phyloP scores from a whole-genome alignment of 371 early-diverging fungal species.

The Saksenaea oblongispora region DNA sequence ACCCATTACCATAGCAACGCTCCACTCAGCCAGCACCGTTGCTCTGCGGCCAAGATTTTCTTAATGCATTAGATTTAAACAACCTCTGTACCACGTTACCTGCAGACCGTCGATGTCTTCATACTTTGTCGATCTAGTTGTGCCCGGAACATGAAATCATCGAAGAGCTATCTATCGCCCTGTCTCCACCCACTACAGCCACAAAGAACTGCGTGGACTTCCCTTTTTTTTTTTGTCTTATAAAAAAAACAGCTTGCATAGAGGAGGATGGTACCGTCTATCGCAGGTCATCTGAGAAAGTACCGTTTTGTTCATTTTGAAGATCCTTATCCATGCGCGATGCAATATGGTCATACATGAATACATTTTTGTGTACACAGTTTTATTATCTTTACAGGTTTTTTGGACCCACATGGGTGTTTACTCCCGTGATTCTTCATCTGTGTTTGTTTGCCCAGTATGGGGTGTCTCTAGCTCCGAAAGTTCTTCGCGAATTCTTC shows the following conservation, averaged over 20 bases:
- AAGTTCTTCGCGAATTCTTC: slow-evolving; percentile 20
- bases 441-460: background rate
- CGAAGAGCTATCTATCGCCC: too few relatives aligned
- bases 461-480: slow-evolving; percentile 13
- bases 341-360: background rate
- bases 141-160: background rate
- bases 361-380: background rate
- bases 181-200: background rate
- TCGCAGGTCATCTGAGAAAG: too few relatives aligned
- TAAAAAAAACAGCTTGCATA: background rate
- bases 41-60: background rate
- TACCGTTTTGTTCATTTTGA: background rate
- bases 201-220: too few relatives aligned
- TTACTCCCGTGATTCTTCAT: background rate
- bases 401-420: too few relatives aligned
- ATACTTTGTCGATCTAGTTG: background rate
- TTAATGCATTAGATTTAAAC: background rate
- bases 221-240: too few relatives aligned
- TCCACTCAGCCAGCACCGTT: background rate
- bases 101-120: slow-evolving; percentile 2
- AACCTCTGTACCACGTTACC: background rate
- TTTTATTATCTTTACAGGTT: too few relatives aligned
- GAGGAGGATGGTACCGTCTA: too few relatives aligned
- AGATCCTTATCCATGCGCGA: background rate
- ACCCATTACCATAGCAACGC: background rate